Evolutionary conservation across 2,329 filamentous ascomycete species (phyloP).

Genomic region (Penicillium sp.): DNA sequence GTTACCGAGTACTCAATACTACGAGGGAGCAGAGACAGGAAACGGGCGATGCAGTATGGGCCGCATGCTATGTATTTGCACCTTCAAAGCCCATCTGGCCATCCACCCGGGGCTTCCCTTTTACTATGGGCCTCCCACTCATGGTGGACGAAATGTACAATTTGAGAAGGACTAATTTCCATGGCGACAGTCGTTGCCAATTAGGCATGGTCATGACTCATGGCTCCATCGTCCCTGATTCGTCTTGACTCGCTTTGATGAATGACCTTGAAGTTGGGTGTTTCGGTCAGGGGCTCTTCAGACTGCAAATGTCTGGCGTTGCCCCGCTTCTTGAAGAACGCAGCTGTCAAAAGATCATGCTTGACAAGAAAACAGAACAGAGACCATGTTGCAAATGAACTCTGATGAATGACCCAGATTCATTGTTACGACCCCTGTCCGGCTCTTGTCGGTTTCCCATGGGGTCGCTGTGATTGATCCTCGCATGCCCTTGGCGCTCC

Average conservation of each 20-base stretch:
- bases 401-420: background rate
- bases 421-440: slow-evolving; percentile 15
- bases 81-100: background rate
- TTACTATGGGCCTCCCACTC: background rate
- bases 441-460: slow-evolving; percentile 5
- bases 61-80: background rate
- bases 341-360: background rate
- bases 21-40: background rate
- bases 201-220: background rate
- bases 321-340: slow-evolving; percentile 1
- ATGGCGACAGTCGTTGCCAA: background rate
- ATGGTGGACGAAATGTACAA: background rate
- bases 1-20: too few relatives aligned
- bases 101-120: background rate
- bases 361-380: background rate
- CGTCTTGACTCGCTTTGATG: background rate
- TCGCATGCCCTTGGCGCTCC: slow-evolving; percentile 15
- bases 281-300: background rate
- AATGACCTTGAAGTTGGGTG: background rate
- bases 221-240: background rate
- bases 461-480: slow-evolving; percentile 17
- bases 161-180: background rate
- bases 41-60: background rate
- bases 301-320: background rate
- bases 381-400: background rate